A percentile compares a stretch with the other conserved stretches of the same genome.
These are phyloP conservation scores for Penicillium sp. DNA, from an alignment of 2,329 filamentous ascomycete genomes.

Conservation along the genomic window DNA sequence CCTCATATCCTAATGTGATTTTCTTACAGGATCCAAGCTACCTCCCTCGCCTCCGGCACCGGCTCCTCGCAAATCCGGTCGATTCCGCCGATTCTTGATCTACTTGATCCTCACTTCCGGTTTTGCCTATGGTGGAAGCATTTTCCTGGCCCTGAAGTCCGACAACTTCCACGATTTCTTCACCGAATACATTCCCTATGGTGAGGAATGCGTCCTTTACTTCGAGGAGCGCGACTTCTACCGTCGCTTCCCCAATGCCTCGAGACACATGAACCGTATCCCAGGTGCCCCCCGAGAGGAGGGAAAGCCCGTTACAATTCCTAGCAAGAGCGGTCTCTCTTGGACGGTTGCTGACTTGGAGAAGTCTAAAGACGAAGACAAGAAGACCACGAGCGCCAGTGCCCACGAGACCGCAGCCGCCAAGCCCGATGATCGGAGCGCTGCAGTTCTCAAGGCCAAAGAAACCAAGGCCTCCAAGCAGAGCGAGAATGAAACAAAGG, in stretches of 20 bases:
- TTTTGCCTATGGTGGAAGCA: constrained; percentile 79
- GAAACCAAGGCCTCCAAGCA: constrained; percentile 30
- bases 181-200: constrained; percentile 92
- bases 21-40: constrained; percentile 37
- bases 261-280: constrained; percentile 48
- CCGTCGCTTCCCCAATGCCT: constrained; percentile 69
- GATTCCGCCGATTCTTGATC: constrained; percentile 74
- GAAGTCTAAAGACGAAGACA: constrained; percentile 59
- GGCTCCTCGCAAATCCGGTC: constrained; percentile 64
- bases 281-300: constrained; percentile 44
- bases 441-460: constrained; percentile 34
- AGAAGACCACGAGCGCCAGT: constrained; percentile 42
- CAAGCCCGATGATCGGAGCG: constrained; percentile 31
- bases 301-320: constrained; percentile 75
- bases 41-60: constrained; percentile 42
- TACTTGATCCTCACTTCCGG: constrained; percentile 74
- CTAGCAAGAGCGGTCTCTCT: constrained; percentile 79
- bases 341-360: constrained; percentile 70
- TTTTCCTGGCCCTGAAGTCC: constrained; percentile 88
- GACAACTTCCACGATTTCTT: constrained; percentile 99
- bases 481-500: constrained; percentile 21
- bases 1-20: constrained; percentile 33
- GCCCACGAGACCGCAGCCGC: constrained; percentile 29
- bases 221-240: constrained; percentile 93
- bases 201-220: constrained; percentile 91